A percentile compares a stretch with the other conserved stretches of the same genome.
Conservation (phyloP, 2,329 filamentous ascomycete species). For the Microcyclospora pomicola region DNA sequence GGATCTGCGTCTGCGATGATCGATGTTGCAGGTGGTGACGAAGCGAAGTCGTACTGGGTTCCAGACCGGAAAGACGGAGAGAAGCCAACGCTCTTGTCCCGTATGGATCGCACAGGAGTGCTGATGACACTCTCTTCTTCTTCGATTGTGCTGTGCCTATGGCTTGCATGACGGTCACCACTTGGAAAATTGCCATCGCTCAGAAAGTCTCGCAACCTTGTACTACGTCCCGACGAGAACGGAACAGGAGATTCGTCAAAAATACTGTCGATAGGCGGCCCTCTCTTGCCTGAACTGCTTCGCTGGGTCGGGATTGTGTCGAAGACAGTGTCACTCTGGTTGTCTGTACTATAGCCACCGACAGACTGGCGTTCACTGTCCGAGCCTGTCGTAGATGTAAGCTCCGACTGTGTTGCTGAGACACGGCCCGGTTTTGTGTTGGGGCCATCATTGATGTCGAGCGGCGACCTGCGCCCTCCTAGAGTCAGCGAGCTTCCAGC, state of each 20-base stretch:
- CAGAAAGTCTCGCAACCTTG: constrained; percentile 33
- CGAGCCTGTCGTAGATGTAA: constrained; percentile 52
- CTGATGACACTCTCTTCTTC: constrained; percentile 35
- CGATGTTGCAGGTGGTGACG: constrained; percentile 32
- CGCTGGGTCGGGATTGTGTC: constrained; percentile 64
- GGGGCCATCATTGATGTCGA: constrained; percentile 4
- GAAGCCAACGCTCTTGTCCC: constrained; percentile 20
- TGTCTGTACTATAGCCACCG: constrained; percentile 66
- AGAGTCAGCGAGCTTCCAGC: constrained; percentile 5
- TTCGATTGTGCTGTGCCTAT: constrained; percentile 33
- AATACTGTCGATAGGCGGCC: constrained; percentile 60
- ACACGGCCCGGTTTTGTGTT: constrained; percentile 25
- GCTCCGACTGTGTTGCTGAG: constrained; percentile 45
- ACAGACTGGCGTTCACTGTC: constrained; percentile 55
- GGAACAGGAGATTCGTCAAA: constrained; percentile 56
- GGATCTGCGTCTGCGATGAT: constrained; percentile 22
- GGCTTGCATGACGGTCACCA: constrained; percentile 20
- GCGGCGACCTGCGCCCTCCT: constrained; percentile 9
- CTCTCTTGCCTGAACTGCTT: constrained; percentile 52
- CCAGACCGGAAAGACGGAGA: constrained; percentile 25
- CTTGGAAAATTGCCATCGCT: constrained; percentile 32
- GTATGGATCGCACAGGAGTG: constrained; percentile 33
- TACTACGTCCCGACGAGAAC: constrained; percentile 21
- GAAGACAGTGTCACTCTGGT: constrained; percentile 62
- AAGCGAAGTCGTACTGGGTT: constrained; percentile 23